These are phyloP conservation scores for Colletotrichum higginsianum DNA, from an alignment of 2,329 filamentous ascomycete species.

Conservation along the genomic window DNA sequence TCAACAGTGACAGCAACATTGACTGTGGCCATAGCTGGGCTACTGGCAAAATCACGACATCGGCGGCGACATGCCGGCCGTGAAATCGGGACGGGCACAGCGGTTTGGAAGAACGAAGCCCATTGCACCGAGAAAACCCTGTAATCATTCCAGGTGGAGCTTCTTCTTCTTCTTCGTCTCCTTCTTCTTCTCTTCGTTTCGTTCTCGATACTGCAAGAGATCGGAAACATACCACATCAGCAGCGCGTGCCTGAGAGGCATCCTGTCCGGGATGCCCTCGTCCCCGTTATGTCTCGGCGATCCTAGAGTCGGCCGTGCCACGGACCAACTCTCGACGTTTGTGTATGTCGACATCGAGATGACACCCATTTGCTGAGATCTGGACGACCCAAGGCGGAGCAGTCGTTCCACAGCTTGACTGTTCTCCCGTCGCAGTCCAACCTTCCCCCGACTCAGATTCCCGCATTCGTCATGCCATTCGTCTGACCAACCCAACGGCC, in stretches of 20 bases:
- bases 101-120: neutral
- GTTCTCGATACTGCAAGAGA: conserved; percentile 19
- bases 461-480: neutral
- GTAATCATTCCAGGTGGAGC: neutral
- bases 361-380: conserved; percentile 25
- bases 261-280: neutral
- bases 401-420: conserved; percentile 14
- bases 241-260: neutral
- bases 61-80: neutral
- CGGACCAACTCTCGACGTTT: conserved; percentile 27
- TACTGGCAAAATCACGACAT: neutral
- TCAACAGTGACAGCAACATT: conserved; percentile 13
- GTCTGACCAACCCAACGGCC: neutral
- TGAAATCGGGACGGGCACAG: too few relatives aligned
- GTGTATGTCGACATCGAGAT: conserved; percentile 20
- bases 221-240: neutral
- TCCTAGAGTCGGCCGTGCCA: conserved; percentile 15
- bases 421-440: conserved; percentile 9
- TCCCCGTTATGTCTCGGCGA: neutral
- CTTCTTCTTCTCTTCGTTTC: conserved; percentile 11
- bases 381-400: conserved; percentile 3
- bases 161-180: neutral
- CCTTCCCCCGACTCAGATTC: neutral
- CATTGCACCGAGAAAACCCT: conserved; percentile 5
- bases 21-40: neutral